A percentile compares a stretch with the other conserved stretches of the same genome.
Evolutionary conservation across 148 eudicot genomes (phyloP).

Genomic region (Spergularia marina): DNA sequence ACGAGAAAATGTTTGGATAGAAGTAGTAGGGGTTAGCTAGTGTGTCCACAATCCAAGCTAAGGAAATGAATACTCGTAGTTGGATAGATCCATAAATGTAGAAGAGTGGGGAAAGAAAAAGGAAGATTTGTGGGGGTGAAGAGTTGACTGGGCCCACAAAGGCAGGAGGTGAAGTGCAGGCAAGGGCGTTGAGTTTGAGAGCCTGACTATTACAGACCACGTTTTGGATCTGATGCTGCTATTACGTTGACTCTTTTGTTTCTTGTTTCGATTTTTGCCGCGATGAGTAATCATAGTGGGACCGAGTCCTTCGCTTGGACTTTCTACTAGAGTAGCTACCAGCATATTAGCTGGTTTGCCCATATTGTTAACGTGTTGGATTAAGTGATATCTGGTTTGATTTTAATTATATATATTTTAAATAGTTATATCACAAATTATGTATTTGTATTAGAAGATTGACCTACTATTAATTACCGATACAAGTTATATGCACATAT

Average conservation of each 20-base stretch:
- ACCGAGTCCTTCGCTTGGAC: conserved; percentile 30
- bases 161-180: conserved; percentile 1
- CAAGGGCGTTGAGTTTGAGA: conserved; percentile 12
- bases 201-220: not conserved
- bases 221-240: conserved; percentile 22
- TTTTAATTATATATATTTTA: no score
- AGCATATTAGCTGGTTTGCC: no score
- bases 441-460: no score
- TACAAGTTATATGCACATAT: no score
- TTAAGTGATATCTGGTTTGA: no score
- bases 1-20: no score
- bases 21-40: no score
- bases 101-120: conserved; percentile 20
- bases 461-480: no score
- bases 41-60: no score
- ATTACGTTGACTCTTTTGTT: conserved; percentile 31
- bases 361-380: no score
- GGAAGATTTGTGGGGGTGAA: not conserved
- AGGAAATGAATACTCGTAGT: not conserved
- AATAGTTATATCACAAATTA: no score
- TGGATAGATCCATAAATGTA: conserved; percentile 2
- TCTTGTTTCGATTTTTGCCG: not conserved
- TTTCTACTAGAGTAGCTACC: conserved; percentile 4
- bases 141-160: conserved; percentile 24
- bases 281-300: conserved; percentile 25